phyloP scores from a whole-genome alignment of 306 rosid genomes.

The Abrus pulchellus region DNA sequence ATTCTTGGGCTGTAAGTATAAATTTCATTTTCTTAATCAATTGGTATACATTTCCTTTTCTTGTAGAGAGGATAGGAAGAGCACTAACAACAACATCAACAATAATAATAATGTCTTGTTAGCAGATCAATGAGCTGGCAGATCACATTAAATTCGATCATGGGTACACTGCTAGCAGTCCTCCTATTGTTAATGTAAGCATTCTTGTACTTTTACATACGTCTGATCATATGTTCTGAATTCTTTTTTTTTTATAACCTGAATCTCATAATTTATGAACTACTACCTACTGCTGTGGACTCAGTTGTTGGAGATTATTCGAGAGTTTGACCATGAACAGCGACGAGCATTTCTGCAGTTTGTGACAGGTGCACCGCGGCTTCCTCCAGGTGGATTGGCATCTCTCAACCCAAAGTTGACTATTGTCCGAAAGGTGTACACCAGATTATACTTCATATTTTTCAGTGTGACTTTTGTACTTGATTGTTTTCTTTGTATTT shows the following conservation, averaged over 20 bases:
- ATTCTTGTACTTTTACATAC: slow-evolving; percentile 14
- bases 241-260: not conserved
- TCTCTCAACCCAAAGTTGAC: slow-evolving; percentile 96
- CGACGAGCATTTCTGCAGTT: slow-evolving; percentile 94
- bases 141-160: slow-evolving; percentile 96
- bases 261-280: slow-evolving; percentile 19
- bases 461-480: not conserved
- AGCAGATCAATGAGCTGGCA: slow-evolving; percentile 79
- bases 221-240: slow-evolving; percentile 1
- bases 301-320: slow-evolving; percentile 89
- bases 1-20: slow-evolving; percentile 87
- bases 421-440: slow-evolving; percentile 84
- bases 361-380: slow-evolving; percentile 96
- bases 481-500: slow-evolving; percentile 32
- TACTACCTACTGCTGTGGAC: slow-evolving; percentile 34
- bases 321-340: slow-evolving; percentile 71
- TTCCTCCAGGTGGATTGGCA: slow-evolving; percentile 98
- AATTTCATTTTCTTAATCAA: slow-evolving; percentile 21
- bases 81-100: not conserved
- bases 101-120: slow-evolving; percentile 26
- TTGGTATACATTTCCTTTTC: slow-evolving; percentile 22
- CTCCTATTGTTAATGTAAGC: slow-evolving; percentile 82
- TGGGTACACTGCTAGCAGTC: slow-evolving; percentile 98
- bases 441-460: not conserved
- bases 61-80: slow-evolving; percentile 7